Base-by-base conservation (phyloP, 345 rosid species). In the Boechera retrofracta region DNA sequence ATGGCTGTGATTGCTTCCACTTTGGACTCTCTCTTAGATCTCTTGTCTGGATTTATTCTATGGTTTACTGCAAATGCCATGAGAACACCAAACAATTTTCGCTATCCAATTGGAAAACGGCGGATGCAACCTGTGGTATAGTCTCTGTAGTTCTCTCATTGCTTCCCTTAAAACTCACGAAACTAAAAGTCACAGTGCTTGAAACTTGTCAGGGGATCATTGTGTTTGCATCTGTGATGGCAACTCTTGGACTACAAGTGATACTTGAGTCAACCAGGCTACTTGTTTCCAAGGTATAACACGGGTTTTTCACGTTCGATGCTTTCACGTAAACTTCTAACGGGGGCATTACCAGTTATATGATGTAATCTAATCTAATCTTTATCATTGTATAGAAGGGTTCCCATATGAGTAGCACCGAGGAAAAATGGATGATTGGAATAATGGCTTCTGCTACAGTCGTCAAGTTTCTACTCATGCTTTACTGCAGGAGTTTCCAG, bases 41-140 rank as follows among this genome's bases (percentile, higher is more conserved):
- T 92, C 52, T 69, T 92, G 57, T 90, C 96, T 12, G 97, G 97
- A 3, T 88, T 92, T 63, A 92, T 92, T 56, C 82, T 92, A 36
- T 89, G 96, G 97, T 92, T 92, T 79, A 90, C 97, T 21, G 82
- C 92, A 31, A 68, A 87, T 71, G 92, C 93, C 63, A 92, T 92
- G 97, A 88, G 67, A 13, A 88, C 78, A 41, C 96, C 92, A 18
- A 92, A 92, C 67, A 88, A 81, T 0, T 88, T 82, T 67, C 73
- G 52, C 66, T 90, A 89, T 79, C 97, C 97, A 3, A 86, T 92
- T 54, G 97, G 97, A n/a, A 92, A 90, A 82, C 85, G 81, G 51
- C 78, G 93, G 66, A 92, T 92, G 97, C 97, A 92, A 42, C 97
- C 96, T 5, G 96, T 92, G 81, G 96, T 92, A 82, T 66, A 83